These are phyloP conservation scores for Epichloe festucae DNA, from an alignment of 2,329 filamentous ascomycete genomes.

Conservation along the genomic window DNA sequence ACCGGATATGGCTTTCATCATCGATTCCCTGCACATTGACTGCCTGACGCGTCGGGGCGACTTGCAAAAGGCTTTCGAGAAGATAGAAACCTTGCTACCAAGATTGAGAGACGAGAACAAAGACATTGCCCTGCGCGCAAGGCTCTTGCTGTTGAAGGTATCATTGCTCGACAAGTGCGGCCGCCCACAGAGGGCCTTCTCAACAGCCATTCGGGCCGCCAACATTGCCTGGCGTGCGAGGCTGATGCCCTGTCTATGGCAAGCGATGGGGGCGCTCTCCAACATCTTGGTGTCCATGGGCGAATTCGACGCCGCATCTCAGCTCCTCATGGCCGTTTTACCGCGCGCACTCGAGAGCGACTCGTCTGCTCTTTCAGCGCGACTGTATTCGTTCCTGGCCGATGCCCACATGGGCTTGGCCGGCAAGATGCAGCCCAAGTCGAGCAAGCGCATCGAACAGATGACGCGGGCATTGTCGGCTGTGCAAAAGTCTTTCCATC, in stretches of 20 bases:
- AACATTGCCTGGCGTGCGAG: constrained; percentile 58
- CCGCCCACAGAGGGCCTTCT: constrained; percentile 62
- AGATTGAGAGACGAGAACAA: constrained; percentile 31
- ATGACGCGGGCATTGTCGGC: constrained; percentile 46
- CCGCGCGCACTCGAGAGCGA: constrained; percentile 66
- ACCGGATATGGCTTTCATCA: constrained; percentile 36
- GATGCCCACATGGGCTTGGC: constrained; percentile 73
- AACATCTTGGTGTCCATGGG: constrained; percentile 55
- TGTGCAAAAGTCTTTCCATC: constrained; percentile 48
- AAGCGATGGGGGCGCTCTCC: constrained; percentile 53
- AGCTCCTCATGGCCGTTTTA: constrained; percentile 54
- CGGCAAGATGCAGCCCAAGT: constrained; percentile 33
- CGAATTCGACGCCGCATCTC: constrained; percentile 55
- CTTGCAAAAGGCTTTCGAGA: constrained; percentile 32
- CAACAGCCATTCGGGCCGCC: constrained; percentile 61
- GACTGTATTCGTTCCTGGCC: constrained; percentile 55
- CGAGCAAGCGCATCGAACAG: constrained; percentile 38
- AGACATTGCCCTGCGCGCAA: constrained; percentile 52
- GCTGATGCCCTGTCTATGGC: constrained; percentile 59
- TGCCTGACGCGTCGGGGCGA: constrained; percentile 35
- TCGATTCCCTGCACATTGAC: constrained; percentile 40
- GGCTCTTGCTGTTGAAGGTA: constrained; percentile 61
- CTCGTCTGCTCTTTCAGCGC: constrained; percentile 47
- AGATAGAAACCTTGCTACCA: constrained; percentile 32
- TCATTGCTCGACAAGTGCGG: constrained; percentile 55